These are phyloP conservation scores for Cercospora citrullina DNA, from an alignment of 2,329 filamentous ascomycete genomes.

Conservation along the genomic window DNA sequence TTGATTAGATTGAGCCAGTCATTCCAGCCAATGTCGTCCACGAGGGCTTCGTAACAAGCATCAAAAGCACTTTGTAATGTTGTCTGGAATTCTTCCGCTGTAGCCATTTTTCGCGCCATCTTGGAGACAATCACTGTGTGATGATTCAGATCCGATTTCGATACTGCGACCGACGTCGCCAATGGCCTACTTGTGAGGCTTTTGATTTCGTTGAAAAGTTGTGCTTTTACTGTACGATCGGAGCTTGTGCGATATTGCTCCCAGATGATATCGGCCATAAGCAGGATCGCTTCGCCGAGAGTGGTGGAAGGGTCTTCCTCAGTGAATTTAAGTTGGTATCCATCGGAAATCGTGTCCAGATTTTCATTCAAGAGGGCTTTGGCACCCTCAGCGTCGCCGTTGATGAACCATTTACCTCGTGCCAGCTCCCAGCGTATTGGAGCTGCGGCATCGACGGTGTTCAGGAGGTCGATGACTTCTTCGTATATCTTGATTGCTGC, in stretches of 20 bases:
- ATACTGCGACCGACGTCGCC: neutral
- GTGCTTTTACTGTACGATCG: conserved; percentile 2
- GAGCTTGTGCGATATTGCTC: conserved; percentile 9
- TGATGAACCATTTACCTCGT: conserved; percentile 6
- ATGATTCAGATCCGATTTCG: conserved; percentile 9
- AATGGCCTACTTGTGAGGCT: neutral
- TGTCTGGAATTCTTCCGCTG: conserved; percentile 5
- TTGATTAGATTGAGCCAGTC: conserved; percentile 13
- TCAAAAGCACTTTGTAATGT: conserved; percentile 11
- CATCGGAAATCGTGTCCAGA: neutral
- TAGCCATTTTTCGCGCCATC: conserved; percentile 11
- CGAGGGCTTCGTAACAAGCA: conserved; percentile 11
- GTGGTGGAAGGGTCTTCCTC: conserved; percentile 11
- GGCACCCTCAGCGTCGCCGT: conserved; percentile 4
- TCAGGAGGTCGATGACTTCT: conserved; percentile 9
- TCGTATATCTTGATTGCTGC: conserved; percentile 2
- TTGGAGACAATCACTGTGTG: neutral
- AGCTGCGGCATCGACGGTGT: conserved; percentile 3
- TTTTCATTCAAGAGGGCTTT: conserved; percentile 10
- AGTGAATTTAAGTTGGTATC: conserved; percentile 3
- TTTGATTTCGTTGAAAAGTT: conserved; percentile 9
- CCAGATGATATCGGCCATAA: conserved; percentile 9
- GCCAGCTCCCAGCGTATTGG: conserved; percentile 10
- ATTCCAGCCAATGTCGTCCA: conserved; percentile 11
- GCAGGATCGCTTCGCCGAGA: neutral